A percentile compares a stretch with the other conserved stretches of the same genome.
Conservation (phyloP, 148 eudicot genomes). For the Amaranthus palmeri region DNA sequence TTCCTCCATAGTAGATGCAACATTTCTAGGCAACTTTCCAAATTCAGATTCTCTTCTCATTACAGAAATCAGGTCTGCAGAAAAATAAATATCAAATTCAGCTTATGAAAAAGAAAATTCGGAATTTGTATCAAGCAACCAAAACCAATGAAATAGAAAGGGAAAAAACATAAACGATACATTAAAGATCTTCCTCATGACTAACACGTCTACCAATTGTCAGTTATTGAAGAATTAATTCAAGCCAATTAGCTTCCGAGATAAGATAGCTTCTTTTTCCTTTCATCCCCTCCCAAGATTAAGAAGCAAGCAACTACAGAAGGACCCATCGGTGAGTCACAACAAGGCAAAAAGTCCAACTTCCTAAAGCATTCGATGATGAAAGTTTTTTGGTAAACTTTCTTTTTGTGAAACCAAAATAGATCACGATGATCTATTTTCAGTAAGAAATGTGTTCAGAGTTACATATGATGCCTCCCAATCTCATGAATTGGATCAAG, state of each 20-base stretch:
- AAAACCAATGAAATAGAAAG: neutral
- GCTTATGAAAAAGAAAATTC: neutral
- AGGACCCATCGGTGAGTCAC: neutral
- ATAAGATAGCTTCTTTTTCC: neutral
- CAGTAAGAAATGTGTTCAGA: too few relatives aligned
- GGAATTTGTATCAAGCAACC: neutral
- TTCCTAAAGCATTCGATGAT: too few relatives aligned
- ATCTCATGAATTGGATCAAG: too few relatives aligned
- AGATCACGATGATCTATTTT: too few relatives aligned
- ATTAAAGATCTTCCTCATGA: neutral
- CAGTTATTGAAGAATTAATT: neutral
- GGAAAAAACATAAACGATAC: neutral
- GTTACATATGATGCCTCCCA: too few relatives aligned
- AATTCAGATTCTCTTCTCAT: constrained; percentile 56
- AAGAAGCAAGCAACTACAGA: neutral
- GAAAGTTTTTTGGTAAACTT: too few relatives aligned
- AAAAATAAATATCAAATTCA: constrained; percentile 11
- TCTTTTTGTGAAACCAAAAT: too few relatives aligned
- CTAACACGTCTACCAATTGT: neutral
- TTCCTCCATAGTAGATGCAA: constrained; percentile 81
- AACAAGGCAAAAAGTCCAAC: too few relatives aligned
- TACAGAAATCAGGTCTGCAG: constrained; percentile 65
- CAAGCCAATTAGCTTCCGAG: neutral
- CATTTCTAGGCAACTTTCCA: constrained; percentile 62
- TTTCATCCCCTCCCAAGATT: neutral